Percentiles rank a stretch among this genome's conserved stretches.
Evolutionary conservation across 2,329 filamentous ascomycete genomes (phyloP).

Genomic region (Hortaea werneckii): DNA sequence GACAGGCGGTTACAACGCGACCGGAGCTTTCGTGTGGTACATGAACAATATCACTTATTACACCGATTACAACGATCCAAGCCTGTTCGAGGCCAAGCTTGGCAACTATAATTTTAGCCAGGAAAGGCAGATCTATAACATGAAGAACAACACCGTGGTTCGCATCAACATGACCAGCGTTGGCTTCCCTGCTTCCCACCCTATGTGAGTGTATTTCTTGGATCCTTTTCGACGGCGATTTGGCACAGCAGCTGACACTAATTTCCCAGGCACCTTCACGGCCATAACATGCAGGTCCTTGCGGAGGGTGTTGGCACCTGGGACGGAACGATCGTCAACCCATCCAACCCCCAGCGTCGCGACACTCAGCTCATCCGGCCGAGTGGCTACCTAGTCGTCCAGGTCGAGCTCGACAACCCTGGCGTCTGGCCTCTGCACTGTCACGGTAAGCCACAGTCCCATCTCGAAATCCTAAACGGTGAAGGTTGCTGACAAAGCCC

Average conservation of each 20-base stretch:
- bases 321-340: conserved; percentile 21
- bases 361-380: conserved; percentile 18
- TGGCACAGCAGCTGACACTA: neutral
- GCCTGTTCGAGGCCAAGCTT: conserved; percentile 14
- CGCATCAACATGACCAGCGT: conserved; percentile 44
- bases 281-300: conserved; percentile 22
- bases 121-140: conserved; percentile 34
- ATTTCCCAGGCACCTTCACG: conserved; percentile 14
- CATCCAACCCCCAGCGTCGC: conserved; percentile 19
- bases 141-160: conserved; percentile 43
- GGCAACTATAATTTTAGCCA: conserved; percentile 11
- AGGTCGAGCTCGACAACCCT: conserved; percentile 40
- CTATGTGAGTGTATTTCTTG: conserved; percentile 7
- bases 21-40: conserved; percentile 30
- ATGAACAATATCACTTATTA: conserved; percentile 40
- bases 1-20: conserved; percentile 29
- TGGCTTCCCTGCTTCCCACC: conserved; percentile 17
- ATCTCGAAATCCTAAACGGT: no score
- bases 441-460: neutral
- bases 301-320: conserved; percentile 13
- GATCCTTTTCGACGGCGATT: neutral
- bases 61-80: conserved; percentile 18
- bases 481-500: neutral
- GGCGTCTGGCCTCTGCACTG: conserved; percentile 36
- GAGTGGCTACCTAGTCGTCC: conserved; percentile 26